Evolutionary conservation across 345 rosid genomes (phyloP), one percentile per base, ranked within the genome.

Genomic region (Hypericum perforatum): DNA sequence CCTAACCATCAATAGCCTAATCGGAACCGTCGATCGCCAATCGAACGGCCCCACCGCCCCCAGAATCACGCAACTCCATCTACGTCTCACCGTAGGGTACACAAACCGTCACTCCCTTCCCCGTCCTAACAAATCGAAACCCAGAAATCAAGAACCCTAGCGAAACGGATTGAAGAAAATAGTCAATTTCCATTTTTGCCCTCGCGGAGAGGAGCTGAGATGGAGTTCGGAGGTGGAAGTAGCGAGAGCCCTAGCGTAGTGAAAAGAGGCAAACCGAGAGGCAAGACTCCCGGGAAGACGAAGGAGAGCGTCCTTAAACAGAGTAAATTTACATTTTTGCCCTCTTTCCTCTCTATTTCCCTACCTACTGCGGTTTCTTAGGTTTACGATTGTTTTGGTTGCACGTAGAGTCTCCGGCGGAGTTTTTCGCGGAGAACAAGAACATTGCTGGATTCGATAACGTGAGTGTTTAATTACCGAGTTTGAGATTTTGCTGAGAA

Each of bases 361-460:
- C 3, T n/a, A 15, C 5, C 8, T 57, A 3, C 43, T 43, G 9
- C 8, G 11, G 47, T 12, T 16, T 5, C 37, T 50, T 8, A 40
- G 22, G 32, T 37, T 40, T 53, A 10, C 9, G 36, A 53, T 48
- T 42, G 7, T 56, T 45, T 44, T 12, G 15, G 51, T 9, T 66
- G 60, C 44, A 45, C 63, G 78, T 86, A 91, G 96, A 87, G 79
- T 91, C 95, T 60, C 98, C 95, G 11, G 98, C 96, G 29, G 98
- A 91, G 70, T 91, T 91, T 73, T 91, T 91, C 48, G 98, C 98
- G 6, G 98, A 91, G 81, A 91, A 87, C 75, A 87, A 91, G 77
- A 91, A 91, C 71, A 85, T 91, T 53, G 96, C 98, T 57, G 98
- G 98, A n/a, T 91, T 91, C 41, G 98, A 87, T 60, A 91, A 87